Evolutionary conservation across 805 yeast genomes (phyloP), one percentile per base, ranked within the genome.

Genomic region (Scheffersomyces lignosus): DNA sequence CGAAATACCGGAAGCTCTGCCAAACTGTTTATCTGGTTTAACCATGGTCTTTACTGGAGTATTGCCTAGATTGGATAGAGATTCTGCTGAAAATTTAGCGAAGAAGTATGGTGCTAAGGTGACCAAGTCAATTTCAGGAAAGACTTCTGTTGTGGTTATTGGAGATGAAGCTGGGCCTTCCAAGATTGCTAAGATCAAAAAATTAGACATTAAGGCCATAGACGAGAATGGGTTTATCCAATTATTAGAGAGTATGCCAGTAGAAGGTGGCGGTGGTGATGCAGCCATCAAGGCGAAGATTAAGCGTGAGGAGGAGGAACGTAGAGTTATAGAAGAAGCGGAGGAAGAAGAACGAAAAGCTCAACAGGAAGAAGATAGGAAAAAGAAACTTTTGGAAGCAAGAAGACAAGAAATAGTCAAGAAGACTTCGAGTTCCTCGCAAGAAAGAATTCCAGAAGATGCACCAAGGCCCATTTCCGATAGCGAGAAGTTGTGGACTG

Each of bases 151-250:
- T 31, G 96, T 91, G 2, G 97, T 93, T 1, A 71, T 93, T 20
- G 99, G 99, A 5, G 88, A 76, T 35, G 97, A 93, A 48, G 98
- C 99, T 2, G 99, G 99, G 0, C 97, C 98, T 2, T 80, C 88
- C n/a, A 93, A 93, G 60, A 79, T 93, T 29, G 78, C 78, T 50
- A 87, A 82, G 52, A 91, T 95, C 47, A 82, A 78, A 50, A 77
- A 79, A 35, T 67, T 81, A 45, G 74, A 77, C 5, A 78, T 87
- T 37, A 90, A 90, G 60, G 88, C 95, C 27, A 83, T 91, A 41
- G 81, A 79, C 51, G 96, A 93, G 60, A 86, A 77, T 8, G 98
- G 98, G 0, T 89, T 93, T 49, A 62, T 86, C 27, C 79, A 81
- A 45, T 68, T 93, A 45, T 70, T 93, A 31, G 51, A 69, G 15